phyloP scores from a whole-genome alignment of 73 alveolate species.

The Durusdinium trenchii region DNA sequence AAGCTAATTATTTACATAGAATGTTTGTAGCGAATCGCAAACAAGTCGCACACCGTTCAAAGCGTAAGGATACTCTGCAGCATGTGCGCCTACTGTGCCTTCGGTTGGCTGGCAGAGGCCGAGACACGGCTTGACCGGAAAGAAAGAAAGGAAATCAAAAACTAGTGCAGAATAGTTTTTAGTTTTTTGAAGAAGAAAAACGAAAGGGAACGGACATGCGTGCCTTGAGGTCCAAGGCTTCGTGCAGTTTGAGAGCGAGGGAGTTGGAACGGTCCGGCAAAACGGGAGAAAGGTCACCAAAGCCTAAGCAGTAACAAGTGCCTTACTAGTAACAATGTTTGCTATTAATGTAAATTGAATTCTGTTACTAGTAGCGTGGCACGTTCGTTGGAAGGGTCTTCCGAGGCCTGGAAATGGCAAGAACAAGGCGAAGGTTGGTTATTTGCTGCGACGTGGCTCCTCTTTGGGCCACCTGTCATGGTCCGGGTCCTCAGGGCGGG shows the following conservation, averaged over 20 bases:
- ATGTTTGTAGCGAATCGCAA: no score
- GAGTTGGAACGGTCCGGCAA: no score
- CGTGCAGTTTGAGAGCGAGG: no score
- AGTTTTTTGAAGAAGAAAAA: no score
- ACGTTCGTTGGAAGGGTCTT: background rate
- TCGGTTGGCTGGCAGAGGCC: conserved; percentile 57
- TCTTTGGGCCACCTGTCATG: conserved; percentile 94
- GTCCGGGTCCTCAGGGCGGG: background rate
- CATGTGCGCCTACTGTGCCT: conserved; percentile 62
- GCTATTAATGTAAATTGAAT: background rate
- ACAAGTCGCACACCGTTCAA: no score
- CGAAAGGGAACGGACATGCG: background rate
- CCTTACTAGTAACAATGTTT: no score
- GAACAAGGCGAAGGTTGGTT: conserved; percentile 51
- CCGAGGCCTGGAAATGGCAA: conserved; percentile 22
- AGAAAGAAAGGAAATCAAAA: background rate
- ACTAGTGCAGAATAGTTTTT: no score
- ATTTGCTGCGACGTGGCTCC: conserved; percentile 94
- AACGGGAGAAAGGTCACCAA: no score
- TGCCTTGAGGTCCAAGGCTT: conserved; percentile 32
- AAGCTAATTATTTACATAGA: no score
- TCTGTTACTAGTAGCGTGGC: background rate
- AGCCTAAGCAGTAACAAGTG: no score
- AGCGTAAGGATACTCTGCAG: conserved; percentile 69
- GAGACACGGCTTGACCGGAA: background rate